A percentile compares a stretch with the other conserved stretches of the same genome.
Evolutionary conservation across 2,329 filamentous ascomycete genomes (phyloP).

Genomic region (Calonectria montana): DNA sequence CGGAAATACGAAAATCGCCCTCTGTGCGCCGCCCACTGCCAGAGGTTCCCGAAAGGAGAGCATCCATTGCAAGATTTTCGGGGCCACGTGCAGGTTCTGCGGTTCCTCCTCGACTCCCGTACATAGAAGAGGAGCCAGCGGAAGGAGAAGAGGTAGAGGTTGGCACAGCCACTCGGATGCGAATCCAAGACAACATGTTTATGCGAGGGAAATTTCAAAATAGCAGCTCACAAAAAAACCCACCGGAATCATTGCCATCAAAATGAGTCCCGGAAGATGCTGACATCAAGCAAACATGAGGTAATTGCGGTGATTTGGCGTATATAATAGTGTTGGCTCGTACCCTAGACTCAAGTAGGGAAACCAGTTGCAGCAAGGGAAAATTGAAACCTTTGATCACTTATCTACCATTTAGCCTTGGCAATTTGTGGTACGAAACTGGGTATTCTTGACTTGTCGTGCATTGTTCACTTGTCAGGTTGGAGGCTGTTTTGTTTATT

Average conservation of each 20-base stretch:
- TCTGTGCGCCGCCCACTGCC: conserved; percentile 33
- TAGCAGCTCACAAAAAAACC: background rate
- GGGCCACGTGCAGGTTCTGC: conserved; percentile 19
- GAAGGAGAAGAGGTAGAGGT: conserved; percentile 26
- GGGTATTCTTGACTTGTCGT: too few species aligned
- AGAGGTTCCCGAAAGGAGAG: conserved; percentile 28
- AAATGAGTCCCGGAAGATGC: background rate
- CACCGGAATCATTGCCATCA: background rate
- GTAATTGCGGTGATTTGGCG: too few species aligned
- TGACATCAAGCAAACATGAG: background rate
- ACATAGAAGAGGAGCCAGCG: conserved; percentile 34
- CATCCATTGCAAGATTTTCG: background rate
- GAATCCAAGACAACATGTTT: conserved; percentile 19
- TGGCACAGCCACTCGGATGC: conserved; percentile 20
- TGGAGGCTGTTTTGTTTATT: too few species aligned
- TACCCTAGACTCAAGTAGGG: background rate
- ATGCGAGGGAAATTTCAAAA: background rate
- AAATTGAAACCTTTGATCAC: too few species aligned
- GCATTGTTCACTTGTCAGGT: too few species aligned
- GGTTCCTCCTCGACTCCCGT: conserved; percentile 30
- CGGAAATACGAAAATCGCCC: background rate
- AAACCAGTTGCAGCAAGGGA: background rate
- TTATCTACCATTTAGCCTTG: too few species aligned
- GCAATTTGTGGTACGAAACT: too few species aligned
- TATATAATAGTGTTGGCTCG: too few species aligned